A percentile compares a stretch with the other conserved stretches of the same genome.
phyloP scores from a whole-genome alignment of 192 early-diverging fungal genomes.

The Umbelopsis vinacea region DNA sequence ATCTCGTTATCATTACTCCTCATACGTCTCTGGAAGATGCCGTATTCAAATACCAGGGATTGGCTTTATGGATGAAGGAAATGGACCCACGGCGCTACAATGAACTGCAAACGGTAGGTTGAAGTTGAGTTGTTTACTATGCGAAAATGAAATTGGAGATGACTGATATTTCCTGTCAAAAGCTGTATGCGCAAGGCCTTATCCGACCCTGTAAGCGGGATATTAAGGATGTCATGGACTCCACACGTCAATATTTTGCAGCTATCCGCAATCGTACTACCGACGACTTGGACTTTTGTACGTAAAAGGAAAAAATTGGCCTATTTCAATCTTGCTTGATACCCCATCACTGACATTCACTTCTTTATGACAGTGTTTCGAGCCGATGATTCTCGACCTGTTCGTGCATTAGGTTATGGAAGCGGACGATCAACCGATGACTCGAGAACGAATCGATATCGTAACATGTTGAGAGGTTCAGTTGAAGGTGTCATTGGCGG shows the following conservation, averaged over 20 bases:
- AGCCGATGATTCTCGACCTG: constrained; percentile 29
- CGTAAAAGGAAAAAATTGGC: background rate
- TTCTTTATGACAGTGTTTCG: background rate
- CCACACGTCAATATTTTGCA: constrained; percentile 42
- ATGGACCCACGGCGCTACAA: constrained; percentile 71
- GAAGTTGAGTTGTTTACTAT: background rate
- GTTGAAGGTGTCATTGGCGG: constrained; percentile 29
- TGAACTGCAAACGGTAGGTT: constrained; percentile 69
- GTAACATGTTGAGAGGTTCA: constrained; percentile 34
- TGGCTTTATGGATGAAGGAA: constrained; percentile 75
- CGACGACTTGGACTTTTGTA: constrained; percentile 43
- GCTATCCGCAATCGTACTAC: constrained; percentile 27
- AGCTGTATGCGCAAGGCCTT: constrained; percentile 59
- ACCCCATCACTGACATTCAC: background rate
- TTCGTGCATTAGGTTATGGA: background rate
- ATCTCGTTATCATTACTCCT: constrained; percentile 45
- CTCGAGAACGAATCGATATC: constrained; percentile 33
- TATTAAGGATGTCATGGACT: constrained; percentile 57
- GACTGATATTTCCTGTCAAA: background rate
- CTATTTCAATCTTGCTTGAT: background rate
- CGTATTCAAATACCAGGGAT: constrained; percentile 66
- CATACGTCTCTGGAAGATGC: constrained; percentile 68
- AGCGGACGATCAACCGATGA: constrained; percentile 29
- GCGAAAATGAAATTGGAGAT: no score
- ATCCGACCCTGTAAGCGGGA: constrained; percentile 53